phyloP scores from a whole-genome alignment of 2,329 filamentous ascomycete genomes.

The Pseudogymnoascus sp. region DNA sequence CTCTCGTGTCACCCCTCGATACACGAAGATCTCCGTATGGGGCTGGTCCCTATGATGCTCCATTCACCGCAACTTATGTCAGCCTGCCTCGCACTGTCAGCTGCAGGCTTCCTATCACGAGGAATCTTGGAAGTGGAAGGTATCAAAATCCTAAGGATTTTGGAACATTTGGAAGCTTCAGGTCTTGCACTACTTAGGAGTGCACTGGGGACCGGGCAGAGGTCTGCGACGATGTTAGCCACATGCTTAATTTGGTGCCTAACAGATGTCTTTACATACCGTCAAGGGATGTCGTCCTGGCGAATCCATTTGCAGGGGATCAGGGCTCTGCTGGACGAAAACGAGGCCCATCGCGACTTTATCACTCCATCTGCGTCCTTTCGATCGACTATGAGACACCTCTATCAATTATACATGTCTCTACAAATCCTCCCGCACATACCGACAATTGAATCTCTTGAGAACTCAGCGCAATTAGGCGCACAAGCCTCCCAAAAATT shows the following conservation, averaged over 20 bases:
- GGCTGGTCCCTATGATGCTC: slow-evolving; percentile 15
- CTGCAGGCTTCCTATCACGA: slow-evolving; percentile 19
- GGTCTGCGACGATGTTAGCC: slow-evolving; percentile 15
- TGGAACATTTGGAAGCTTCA: background rate
- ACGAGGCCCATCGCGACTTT: slow-evolving; percentile 10
- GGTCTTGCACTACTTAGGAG: background rate
- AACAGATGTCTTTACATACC: slow-evolving; percentile 19
- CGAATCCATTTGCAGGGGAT: slow-evolving; percentile 19
- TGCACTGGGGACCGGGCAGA: slow-evolving; percentile 5
- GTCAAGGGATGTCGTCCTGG: slow-evolving; percentile 18
- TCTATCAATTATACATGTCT: slow-evolving; percentile 19
- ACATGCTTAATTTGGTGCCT: slow-evolving; percentile 21
- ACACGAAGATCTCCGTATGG: slow-evolving; percentile 18
- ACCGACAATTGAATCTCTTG: slow-evolving; percentile 3
- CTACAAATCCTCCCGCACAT: slow-evolving; percentile 19
- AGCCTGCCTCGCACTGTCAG: slow-evolving; percentile 20
- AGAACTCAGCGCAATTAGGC: background rate
- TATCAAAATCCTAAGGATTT: background rate
- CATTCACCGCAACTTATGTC: slow-evolving; percentile 20
- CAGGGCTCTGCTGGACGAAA: slow-evolving; percentile 16
- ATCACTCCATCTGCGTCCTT: no score
- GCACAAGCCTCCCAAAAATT: background rate
- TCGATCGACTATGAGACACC: slow-evolving; percentile 17
- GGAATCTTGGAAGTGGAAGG: slow-evolving; percentile 9
- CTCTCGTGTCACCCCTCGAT: slow-evolving; percentile 20